phyloP scores from a whole-genome alignment of 176 grass and related monocot species.

The Neostapfia colusana region DNA sequence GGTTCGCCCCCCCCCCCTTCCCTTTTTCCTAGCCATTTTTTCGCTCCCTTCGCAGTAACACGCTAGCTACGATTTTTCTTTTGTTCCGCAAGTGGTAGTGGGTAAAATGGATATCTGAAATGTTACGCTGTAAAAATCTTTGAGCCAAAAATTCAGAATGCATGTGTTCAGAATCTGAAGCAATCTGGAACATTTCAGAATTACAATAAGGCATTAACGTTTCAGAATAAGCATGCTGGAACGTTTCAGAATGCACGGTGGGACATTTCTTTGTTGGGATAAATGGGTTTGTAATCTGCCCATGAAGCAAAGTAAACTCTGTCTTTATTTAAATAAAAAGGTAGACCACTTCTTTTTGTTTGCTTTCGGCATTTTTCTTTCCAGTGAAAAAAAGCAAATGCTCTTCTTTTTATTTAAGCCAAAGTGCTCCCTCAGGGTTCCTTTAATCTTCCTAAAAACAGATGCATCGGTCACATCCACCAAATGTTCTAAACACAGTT shows the following conservation, averaged over 20 bases:
- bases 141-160: not conserved
- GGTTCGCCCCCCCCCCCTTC: constrained; percentile 22
- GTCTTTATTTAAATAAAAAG: constrained; percentile 41
- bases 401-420: constrained; percentile 23
- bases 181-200: not conserved
- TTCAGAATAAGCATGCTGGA: not conserved
- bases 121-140: not conserved
- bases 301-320: constrained; percentile 11
- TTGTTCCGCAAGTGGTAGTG: not conserved
- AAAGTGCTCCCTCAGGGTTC: not conserved
- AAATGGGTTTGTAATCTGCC: constrained; percentile 9
- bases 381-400: not conserved
- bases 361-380: constrained; percentile 32
- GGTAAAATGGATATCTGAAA: not conserved
- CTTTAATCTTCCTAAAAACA: not conserved
- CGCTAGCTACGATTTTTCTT: not conserved
- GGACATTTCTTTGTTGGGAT: constrained; percentile 10
- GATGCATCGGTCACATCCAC: not conserved
- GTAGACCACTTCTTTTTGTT: constrained; percentile 14
- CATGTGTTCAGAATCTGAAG: constrained; percentile 2
- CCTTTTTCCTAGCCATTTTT: not conserved
- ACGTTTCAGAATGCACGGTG: not conserved
- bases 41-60: not conserved
- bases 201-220: not conserved
- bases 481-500: not conserved